Evolutionary conservation across 2,329 filamentous ascomycete genomes (phyloP).

Genomic region (Ophiostoma novo-ulmi): DNA sequence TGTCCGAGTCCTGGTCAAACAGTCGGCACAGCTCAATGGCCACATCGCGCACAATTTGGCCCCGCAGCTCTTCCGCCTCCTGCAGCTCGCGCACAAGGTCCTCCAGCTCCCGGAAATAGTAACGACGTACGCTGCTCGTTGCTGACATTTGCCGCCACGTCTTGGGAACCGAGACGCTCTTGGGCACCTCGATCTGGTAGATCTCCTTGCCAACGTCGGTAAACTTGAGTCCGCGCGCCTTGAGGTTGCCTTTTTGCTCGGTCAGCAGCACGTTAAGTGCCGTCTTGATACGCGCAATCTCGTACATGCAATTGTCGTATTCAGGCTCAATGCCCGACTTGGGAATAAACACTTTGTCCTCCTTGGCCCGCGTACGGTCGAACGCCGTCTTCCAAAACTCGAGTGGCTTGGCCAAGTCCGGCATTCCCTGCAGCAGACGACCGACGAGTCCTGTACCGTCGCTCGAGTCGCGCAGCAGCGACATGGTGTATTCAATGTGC

Average conservation of each 20-base stretch:
- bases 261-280: slow-evolving; percentile 68
- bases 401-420: slow-evolving; percentile 68
- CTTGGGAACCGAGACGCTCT: slow-evolving; percentile 75
- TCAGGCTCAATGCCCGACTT: slow-evolving; percentile 84
- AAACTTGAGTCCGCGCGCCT: slow-evolving; percentile 67
- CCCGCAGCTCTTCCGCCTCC: slow-evolving; percentile 89
- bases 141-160: slow-evolving; percentile 96
- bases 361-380: slow-evolving; percentile 71
- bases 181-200: slow-evolving; percentile 90
- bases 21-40: slow-evolving; percentile 75
- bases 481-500: slow-evolving; percentile 93
- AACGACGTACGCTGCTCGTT: slow-evolving; percentile 83
- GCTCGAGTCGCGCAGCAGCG: slow-evolving; percentile 66
- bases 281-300: slow-evolving; percentile 68
- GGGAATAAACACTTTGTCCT: slow-evolving; percentile 77
- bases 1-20: slow-evolving; percentile 80
- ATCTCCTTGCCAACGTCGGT: slow-evolving; percentile 93
- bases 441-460: slow-evolving; percentile 80
- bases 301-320: slow-evolving; percentile 77
- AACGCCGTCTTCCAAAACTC: slow-evolving; percentile 89
- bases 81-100: slow-evolving; percentile 80
- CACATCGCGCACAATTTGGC: slow-evolving; percentile 84
- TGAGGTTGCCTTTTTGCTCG: slow-evolving; percentile 66
- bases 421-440: slow-evolving; percentile 78
- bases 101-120: slow-evolving; percentile 83